Conservation (phyloP, 2,329 filamentous ascomycete species). For the Aspergillus fijiensis region DNA sequence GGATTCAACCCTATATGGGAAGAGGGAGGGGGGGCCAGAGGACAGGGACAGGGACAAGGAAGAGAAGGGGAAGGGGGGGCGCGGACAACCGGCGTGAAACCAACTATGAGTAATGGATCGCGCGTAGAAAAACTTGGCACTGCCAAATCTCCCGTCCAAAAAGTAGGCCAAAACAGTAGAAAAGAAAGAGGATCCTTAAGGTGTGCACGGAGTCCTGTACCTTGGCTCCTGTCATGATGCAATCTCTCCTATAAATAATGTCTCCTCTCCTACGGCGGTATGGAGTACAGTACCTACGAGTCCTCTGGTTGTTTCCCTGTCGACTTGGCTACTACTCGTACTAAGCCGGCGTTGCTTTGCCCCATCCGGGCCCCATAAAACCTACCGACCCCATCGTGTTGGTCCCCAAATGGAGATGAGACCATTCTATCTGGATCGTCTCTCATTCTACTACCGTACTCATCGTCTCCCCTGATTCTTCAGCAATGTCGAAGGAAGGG, state of each 20-base stretch:
- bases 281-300: too few species aligned
- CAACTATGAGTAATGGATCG: not conserved
- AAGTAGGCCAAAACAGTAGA: not conserved
- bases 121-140: not conserved
- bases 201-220: not conserved
- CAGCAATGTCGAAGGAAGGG: too few species aligned
- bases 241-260: not conserved
- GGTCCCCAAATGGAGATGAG: not conserved
- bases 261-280: not conserved
- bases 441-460: not conserved
- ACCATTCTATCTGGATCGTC: not conserved
- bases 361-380: not conserved
- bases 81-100: not conserved
- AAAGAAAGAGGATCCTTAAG: not conserved
- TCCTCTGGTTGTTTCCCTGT: not conserved
- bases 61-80: not conserved
- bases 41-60: not conserved
- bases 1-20: not conserved
- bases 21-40: not conserved
- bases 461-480: too few species aligned
- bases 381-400: not conserved
- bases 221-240: not conserved
- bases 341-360: not conserved
- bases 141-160: not conserved
- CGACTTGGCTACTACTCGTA: too few species aligned